Conservation (phyloP, 768 basidiomycete genomes). For the Leucosporidium scottii region DNA sequence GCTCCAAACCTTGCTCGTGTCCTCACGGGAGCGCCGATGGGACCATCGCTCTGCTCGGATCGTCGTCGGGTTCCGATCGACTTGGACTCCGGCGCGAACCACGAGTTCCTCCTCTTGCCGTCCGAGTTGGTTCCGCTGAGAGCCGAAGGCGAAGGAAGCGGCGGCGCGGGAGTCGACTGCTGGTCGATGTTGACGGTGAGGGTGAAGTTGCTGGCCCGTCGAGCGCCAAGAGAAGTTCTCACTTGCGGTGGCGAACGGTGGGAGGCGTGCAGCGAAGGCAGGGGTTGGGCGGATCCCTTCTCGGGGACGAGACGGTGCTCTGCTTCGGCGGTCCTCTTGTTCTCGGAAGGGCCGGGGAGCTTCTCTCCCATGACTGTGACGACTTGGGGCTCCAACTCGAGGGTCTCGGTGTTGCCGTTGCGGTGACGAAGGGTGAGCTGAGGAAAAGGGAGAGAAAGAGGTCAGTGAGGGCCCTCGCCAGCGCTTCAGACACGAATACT, state of each 20-base stretch:
- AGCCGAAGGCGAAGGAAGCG: not conserved
- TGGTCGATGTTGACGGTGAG: not conserved
- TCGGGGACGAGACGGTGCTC: not conserved
- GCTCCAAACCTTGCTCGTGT: too few relatives aligned
- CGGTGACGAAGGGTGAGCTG: conserved; percentile 4
- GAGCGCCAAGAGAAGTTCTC: not conserved
- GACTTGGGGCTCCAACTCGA: not conserved
- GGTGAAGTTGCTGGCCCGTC: not conserved
- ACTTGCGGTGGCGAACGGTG: not conserved
- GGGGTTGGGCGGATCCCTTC: not conserved
- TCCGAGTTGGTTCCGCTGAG: not conserved
- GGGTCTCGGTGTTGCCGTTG: conserved; percentile 3
- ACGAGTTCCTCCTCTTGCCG: not conserved
- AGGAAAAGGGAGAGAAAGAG: not conserved
- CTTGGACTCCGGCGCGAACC: too few relatives aligned
- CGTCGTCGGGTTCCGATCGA: too few relatives aligned
- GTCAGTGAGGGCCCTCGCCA: not conserved
- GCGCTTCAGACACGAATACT: conserved; percentile 4
- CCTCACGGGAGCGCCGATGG: too few relatives aligned
- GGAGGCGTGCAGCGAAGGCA: not conserved
- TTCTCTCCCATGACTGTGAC: not conserved
- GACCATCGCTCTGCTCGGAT: too few relatives aligned
- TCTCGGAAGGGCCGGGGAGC: not conserved
- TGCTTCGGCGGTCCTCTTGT: not conserved
- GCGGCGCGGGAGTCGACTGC: too few relatives aligned